Base-by-base conservation (phyloP, 2,329 filamentous ascomycete genomes). In the Davidsoniella eucalypti region DNA sequence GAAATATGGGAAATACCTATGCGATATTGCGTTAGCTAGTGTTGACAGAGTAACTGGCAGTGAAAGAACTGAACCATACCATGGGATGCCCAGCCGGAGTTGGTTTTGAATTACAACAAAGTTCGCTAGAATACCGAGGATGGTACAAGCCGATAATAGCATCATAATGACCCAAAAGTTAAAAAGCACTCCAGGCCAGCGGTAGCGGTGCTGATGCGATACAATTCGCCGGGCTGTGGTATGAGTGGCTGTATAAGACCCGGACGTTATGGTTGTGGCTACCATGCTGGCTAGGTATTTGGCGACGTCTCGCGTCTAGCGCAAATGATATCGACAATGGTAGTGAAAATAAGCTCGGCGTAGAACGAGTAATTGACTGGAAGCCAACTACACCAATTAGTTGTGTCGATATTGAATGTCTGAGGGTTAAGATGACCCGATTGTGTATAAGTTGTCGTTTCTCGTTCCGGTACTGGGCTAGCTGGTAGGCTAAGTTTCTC, bases 141-240 rank as follows among this genome's bases (percentile, higher is more conserved):
- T 73, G 49, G 70, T 71, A 49, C 69, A 66, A 4, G 75, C 71
- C 1, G 75, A 70, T 3, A 77, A 66, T 9, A 82, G 65, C 72
- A 82, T 81, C 56, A 81, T 66, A 46, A 82, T 66, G 59, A 82
- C 75, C 76, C 79, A 82, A 47, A 82, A 63, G 59, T 81, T 81
- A 52, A 83, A 69, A 62, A 80, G 75, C 50, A 76, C 62, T n/a
- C 76, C 75, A 16, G 79, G 79, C 79, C 79, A 83, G 65, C 78
- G 76, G 67, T 82, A 83, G 40, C 71, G 72, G 59, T 75, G 73
- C 3, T 78, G 61, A 55, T 67, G 64, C 46, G 61, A 68, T 54
- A 66, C 59, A 38, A 67, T 57, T 4, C 47, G 51, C 5, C 44
- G 48, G 21, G 38, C 17, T 7, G 48, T 51, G 17, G 26, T 51